Evolutionary conservation across 1,284 basidiomycete genomes (phyloP), one percentile per base, ranked within the genome.

Genomic region (Rhodotorula sp.): DNA sequence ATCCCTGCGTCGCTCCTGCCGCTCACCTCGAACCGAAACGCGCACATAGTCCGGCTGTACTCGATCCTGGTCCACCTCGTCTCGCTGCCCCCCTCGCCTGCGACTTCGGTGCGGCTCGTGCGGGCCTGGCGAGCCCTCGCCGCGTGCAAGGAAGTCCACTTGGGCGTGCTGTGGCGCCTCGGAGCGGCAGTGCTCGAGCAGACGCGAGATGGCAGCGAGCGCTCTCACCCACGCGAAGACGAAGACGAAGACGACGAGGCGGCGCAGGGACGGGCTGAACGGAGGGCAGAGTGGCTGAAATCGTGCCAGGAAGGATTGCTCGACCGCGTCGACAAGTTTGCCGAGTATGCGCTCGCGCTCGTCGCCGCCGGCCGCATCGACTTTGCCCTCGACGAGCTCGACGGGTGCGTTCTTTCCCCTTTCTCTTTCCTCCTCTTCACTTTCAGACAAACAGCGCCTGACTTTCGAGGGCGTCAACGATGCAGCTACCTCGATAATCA

Each of bases 341-440:
- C 42, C 55, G 73, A 75, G 62, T 75, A 70, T 56, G 22, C 55
- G 54, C 66, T 75, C 57, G 61, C 67, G 17, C 68, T 75, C 44
- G 72, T 65, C 12, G 69, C 66, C 15, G 61, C 57, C 26, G 74
- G 74, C 15, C 49, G 57, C 14, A 29, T 55, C n/a, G 54, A 48
- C 45, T 60, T 69, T 58, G 74, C 69, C n/a, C 59, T 73, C 49
- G 74, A 75, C 30, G 74, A 75, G 62, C 61, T 73, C 48, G 72
- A 75, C 30, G 48, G 61, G 74, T 75, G 24, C 53, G 54, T 46
- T 46, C 42, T 2, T 44, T 37, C 56, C 49, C 48, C 22, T 57
- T 60, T 60, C 59, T 49, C 60, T 59, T 53, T 49, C 57, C 8
- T 6, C 29, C 37, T 29, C 24, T 51, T 24, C 49, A 26, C 45